Evolutionary conservation across 805 yeast species (phyloP), one percentile per base, ranked within the genome.

Genomic region (Tetrapisispora pingtungensis): DNA sequence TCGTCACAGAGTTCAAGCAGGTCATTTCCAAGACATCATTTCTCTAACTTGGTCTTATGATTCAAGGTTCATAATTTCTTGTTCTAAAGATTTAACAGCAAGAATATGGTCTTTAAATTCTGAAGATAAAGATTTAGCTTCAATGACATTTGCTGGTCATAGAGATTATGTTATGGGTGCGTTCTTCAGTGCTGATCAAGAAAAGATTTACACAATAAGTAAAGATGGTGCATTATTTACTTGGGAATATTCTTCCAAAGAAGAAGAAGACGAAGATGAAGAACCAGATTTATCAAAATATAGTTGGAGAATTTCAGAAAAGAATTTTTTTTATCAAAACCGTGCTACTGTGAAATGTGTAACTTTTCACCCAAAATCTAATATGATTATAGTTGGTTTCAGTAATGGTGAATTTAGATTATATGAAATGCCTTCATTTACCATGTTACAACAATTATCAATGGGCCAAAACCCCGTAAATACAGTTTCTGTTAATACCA

Each of bases 141-240:
- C 90, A 14, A 80, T 85, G 73, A 80, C 93, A 0, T 74, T 93
- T 48, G 83, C 94, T 0, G 98, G 98, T 2, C 98, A 93, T 62
- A 74, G 90, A 51, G 97, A 90, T 61, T 77, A 82, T 47, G 95
- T 93, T 1, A 65, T 89, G 36, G 79, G 78, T 38, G 96, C 97
- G 1, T 90, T 86, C 55, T 93, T 93, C 66, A 80, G 84, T 54
- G 73, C 74, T n/a, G 76, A 80, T 45, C 98, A 93, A 66, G 97
- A 93, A 58, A 75, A 78, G 46, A 86, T 93, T 40, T 90, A 87
- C 58, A 89, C 97, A 0, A 74, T 93, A 15, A 84, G 95, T 60
- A 85, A 84, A 62, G 98, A 93, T 59, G 98, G 97, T 44, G 96
- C 98, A 0, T 68, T 90, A 45, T 85, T 89, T 60, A 76, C 77